Base-by-base conservation (phyloP, 1,284 basidiomycete genomes). In the Rhodotorula sp. region DNA sequence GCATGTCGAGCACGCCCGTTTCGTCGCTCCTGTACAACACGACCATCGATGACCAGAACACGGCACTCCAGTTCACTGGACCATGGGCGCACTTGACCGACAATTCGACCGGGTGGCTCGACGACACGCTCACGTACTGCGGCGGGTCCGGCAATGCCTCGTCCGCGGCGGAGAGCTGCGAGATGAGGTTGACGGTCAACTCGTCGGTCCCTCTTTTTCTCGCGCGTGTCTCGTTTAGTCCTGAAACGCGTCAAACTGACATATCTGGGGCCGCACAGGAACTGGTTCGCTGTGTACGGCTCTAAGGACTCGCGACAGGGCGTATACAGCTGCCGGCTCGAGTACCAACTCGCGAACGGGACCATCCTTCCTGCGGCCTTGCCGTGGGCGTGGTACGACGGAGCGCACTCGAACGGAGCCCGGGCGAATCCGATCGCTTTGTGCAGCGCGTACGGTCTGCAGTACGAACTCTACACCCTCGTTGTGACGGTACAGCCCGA, bases 311-410 rank as follows among this genome's bases (percentile, higher is more conserved):
- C n/a, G 31, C 21, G 26, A 12, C 60, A 62, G 26, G 66, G 66
- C 8, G 26, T 43, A 1, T 62, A 48, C 14, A 10, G 12, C 16
- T 67, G 66, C 61, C 52, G 52, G 14, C 16, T 66, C 16, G 54
- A 59, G 23, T 48, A 52, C 43, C 31, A 7, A 28, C 16, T 18
- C 34, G 23, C 52, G 59, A 60, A 21, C 34, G 45, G 28, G 12
- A n/a, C n/a, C 5, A 26, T n/a, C 19, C 48, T 61, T 12, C 60
- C 54, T 38, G 60, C 54, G 26, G 28, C 28, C 0, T 18, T 55
- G 16, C 21, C 34, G 5, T 67, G 66, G 66, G 60, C 12, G 2
- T 67, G 66, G 66, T 64, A 57, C 56, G 55, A 50, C 31, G 63
- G 56, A 23, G 47, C 34, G 15, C 31, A 48, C 8, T 43, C 48